Base-by-base conservation (phyloP, 129 eudicot genomes). In the Scalesia atractyloides region DNA sequence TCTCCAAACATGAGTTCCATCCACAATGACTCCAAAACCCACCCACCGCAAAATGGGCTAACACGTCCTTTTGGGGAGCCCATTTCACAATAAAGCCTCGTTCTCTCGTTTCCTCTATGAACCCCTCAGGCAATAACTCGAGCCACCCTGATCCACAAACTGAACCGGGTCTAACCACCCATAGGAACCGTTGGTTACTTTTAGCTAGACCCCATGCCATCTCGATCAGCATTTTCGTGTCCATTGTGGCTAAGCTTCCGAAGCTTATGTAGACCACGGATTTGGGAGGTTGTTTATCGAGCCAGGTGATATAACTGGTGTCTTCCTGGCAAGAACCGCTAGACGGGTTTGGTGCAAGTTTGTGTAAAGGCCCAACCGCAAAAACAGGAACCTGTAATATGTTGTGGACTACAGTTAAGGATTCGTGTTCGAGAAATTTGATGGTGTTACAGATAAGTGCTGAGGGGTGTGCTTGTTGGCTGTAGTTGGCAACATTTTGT, bases 1-100 rank as follows among this genome's bases (percentile, higher is more conserved):
- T 81, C 26, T 86, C 84, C 56, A 86, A 30, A 1, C 68, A 81
- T 4, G 91, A 86, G 13, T 86, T 87, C 89, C 86, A 82, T 2
- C 89, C 92, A 61, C 89, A 79, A 50, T 87, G 89, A 68, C 81
- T 84, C 89, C 84, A 82, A 66, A 87, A 84, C 1, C 85, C 85
- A 36, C 86, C 87, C 57, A 84, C 76, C 9, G 87, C 79, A 9
- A 5, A 60, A 82, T 82, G 89, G 10, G 92, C 85, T 71, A 87
- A 58, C 6, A 79, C 89, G 10, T 79, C 72, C 65, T 79, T 80
- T 30, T 87, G 89, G 2, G 89, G 89, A 8, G 85, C 84, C 95
- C 88, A 85, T 69, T 76, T 73, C 19, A 83, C 83, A 16, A 85
- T 76, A 2, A 49, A 58, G 7, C 91, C 82, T 26, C 81, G 77